Conservation (phyloP, 441 rosid species). For the Aleurites moluccanus region DNA sequence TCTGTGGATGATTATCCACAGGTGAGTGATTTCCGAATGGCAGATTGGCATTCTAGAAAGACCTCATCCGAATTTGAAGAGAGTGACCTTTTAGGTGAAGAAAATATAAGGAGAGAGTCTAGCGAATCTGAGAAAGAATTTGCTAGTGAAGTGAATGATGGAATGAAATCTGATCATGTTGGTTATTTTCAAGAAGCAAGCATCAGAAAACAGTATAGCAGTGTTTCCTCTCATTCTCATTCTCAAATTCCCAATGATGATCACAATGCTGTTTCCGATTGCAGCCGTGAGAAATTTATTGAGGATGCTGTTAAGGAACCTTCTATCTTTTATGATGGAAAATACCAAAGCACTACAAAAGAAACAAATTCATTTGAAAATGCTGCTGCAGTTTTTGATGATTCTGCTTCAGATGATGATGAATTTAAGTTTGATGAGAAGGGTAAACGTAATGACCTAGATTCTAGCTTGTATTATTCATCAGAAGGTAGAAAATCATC, state of each 20-base stretch:
- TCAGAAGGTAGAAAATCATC: conserved; percentile 39
- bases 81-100: conserved; percentile 35
- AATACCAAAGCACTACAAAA: conserved; percentile 34
- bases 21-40: conserved; percentile 25
- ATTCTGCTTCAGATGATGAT: conserved; percentile 51
- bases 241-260: conserved; percentile 42
- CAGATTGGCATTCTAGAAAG: conserved; percentile 36
- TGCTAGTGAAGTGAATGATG: conserved; percentile 28
- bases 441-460: conserved; percentile 26
- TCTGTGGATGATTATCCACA: conserved; percentile 27
- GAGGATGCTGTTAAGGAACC: conserved; percentile 41
- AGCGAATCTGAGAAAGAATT: conserved; percentile 37
- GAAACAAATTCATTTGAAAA: conserved; percentile 33
- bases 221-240: conserved; percentile 38
- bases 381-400: conserved; percentile 52
- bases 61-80: conserved; percentile 33
- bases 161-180: conserved; percentile 28
- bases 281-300: conserved; percentile 23
- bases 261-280: conserved; percentile 32
- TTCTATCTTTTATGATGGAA: conserved; percentile 36
- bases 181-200: conserved; percentile 35
- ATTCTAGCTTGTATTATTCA: conserved; percentile 33
- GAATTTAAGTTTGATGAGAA: conserved; percentile 37
- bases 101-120: conserved; percentile 37
- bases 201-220: conserved; percentile 40